Base-by-base conservation (phyloP, 805 yeast genomes). In the Saturnispora kantuleensis region DNA sequence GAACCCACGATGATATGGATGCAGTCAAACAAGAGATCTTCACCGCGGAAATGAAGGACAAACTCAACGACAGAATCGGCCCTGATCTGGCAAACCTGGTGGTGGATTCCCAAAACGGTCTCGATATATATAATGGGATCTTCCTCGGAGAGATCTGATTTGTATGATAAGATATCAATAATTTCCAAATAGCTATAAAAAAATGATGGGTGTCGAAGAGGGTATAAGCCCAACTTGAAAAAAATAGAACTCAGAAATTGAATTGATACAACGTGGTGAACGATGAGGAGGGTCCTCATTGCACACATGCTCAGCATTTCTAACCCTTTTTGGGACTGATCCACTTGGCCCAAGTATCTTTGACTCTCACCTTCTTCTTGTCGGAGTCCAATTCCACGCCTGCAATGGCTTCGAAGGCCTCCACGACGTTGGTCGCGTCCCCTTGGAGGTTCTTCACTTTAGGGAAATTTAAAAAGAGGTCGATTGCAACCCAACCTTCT, bases 401-500 rank as follows among this genome's bases (percentile, higher is more conserved):
- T 49, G 46, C 39, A 31, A 46, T 31, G 6, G 17, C 33, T 10
- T 26, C 21, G 18, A 43, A 38, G 10, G 42, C 50, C 15, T 50
- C 46, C 17, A 84, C 64, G 32, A 74, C 47, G 17, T 59, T 56
- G n/a, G 59, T 36, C 49, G 76, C 76, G 33, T 79, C 79, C 36
- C 65, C 70, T n/a, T 55, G 53, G 28, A 83, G 63, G 42, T 72
- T 67, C 59, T 77, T 76, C 52, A 89, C 77, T 56, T 95, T 77
- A 64, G 84, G 77, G 63, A 87, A 87, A 46, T 69, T 66, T 46
- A 81, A 74, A 50, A 86, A 71, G 45, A 77, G 67, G 15, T 62
- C 55, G 46, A 84, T 62, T 29, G 73, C 71, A 40, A 87, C 74
- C 70, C 77, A 79, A 13, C 96, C 96, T 50, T 77, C 71, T 32